phyloP scores from a whole-genome alignment of 2,329 filamentous ascomycete species.

The Pseudogymnoascus sp. region DNA sequence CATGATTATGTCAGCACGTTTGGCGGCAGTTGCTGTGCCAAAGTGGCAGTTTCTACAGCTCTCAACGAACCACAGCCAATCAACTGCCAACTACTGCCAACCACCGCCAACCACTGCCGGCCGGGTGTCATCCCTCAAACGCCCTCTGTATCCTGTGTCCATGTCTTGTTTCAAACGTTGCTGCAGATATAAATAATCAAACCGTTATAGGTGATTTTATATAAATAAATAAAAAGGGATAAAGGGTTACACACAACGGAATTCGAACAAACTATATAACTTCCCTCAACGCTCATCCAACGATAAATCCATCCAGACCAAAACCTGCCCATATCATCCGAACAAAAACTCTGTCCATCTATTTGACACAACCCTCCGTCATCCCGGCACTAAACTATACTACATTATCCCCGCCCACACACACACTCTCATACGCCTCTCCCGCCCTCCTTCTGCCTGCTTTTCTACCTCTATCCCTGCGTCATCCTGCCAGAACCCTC shows the following conservation, averaged over 20 bases:
- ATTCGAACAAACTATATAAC: not conserved
- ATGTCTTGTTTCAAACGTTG: not conserved
- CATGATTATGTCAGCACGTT: not conserved
- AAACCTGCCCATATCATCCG: not conserved
- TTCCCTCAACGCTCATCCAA: not conserved
- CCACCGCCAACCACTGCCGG: not conserved
- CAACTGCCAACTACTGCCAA: not conserved
- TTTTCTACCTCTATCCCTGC: not conserved
- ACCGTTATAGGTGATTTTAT: not conserved
- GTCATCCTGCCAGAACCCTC: conserved; percentile 1
- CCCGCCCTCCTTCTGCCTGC: not conserved
- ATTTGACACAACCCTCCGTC: conserved; percentile 5
- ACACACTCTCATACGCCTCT: not conserved
- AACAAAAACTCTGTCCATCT: not conserved
- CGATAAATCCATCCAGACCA: not conserved
- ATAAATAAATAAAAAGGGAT: not conserved
- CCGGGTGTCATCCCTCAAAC: conserved; percentile 3
- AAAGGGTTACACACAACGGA: not conserved
- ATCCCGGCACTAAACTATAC: not conserved
- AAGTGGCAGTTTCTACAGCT: not conserved
- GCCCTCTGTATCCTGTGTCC: not conserved
- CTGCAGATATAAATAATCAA: not conserved
- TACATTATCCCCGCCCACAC: not conserved
- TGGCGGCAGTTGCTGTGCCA: conserved; percentile 4
- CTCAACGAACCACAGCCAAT: not conserved